phyloP scores from a whole-genome alignment of 805 yeast genomes.

The Yarrowia phangngaensis region DNA sequence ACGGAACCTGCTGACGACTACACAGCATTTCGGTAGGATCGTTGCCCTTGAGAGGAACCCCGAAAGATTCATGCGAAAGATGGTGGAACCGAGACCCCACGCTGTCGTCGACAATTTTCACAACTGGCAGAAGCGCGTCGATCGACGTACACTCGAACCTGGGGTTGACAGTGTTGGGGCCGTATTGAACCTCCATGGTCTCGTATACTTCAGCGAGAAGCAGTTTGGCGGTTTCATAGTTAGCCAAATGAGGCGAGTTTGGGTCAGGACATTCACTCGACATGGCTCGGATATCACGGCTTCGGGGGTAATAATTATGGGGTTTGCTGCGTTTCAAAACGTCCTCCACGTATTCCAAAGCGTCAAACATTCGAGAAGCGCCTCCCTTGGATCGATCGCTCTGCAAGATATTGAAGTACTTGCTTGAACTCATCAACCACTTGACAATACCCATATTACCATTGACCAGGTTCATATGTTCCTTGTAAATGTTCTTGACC shows the following conservation, averaged over 20 bases:
- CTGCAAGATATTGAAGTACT: neutral
- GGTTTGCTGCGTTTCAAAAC: neutral
- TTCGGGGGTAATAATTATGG: neutral
- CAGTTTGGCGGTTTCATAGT: neutral
- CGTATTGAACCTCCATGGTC: constrained; percentile 7
- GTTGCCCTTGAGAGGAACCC: neutral
- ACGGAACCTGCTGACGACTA: constrained; percentile 70
- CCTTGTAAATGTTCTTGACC: constrained; percentile 53
- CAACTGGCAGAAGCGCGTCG: constrained; percentile 11
- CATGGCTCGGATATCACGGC: neutral
- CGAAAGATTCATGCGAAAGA: neutral
- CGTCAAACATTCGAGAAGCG: constrained; percentile 1
- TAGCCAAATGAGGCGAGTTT: neutral
- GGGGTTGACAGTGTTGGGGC: neutral
- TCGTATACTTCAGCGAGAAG: constrained; percentile 3
- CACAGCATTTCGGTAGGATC: neutral
- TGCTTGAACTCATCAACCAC: constrained; percentile 43
- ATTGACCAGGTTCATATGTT: constrained; percentile 67
- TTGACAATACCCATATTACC: constrained; percentile 80
- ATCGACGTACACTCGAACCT: neutral
- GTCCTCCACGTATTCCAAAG: constrained; percentile 8
- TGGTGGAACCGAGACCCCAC: neutral
- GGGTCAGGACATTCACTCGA: constrained; percentile 1
- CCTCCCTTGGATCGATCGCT: neutral
- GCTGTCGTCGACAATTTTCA: constrained; percentile 14